Base-by-base conservation (phyloP, 2,329 filamentous ascomycete species). In the Fusarium beomiforme region DNA sequence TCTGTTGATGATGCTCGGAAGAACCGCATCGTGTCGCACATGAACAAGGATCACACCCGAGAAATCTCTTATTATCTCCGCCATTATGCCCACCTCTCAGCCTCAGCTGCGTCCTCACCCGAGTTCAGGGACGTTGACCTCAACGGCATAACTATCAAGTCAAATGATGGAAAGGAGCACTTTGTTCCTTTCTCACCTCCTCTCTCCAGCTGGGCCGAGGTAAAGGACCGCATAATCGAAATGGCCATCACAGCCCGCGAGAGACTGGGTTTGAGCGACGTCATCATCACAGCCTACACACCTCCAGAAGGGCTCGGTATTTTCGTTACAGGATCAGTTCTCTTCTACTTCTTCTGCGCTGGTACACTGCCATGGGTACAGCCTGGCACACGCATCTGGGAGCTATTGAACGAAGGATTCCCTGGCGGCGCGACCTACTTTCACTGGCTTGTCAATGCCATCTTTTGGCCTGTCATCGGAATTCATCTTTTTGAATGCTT, bases 1-100 rank as follows among this genome's bases (percentile, higher is more conserved):
- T 71, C 73, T 21, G 53, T 73, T n/a, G 78, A 80, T 24, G 75
- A 75, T 50, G 75, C 74, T 37, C 73, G 77, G 63, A 80, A 78
- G 49, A 71, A 74, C 41, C 80, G 82, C 73, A 83, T 84, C 79
- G 88, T 95, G 77, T 85, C 85, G 36, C 95, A 98, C 84, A 96
- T 98, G 93, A 97, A 98, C 83, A 84, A 85, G 44, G 92, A 95
- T 80, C 95, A 97, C 82, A 84, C 86, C 55, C 87, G 89, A 74
- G 93, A 93, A 63, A 89, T 97, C 53, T 83, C 88, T 62, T 87
- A 92, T 78, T 97, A 95, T 81, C 88, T 97, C n/a, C 90, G 90
- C 70, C 88, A 94, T 80, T 94, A 90, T 83, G 85, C 84, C 78
- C 80, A 84, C 19, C 83, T 93, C 46, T 87, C 90, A 19, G 77